These are phyloP conservation scores for Penicillium samsonianum DNA, from an alignment of 495 filamentous ascomycete genomes.

Conservation along the genomic window DNA sequence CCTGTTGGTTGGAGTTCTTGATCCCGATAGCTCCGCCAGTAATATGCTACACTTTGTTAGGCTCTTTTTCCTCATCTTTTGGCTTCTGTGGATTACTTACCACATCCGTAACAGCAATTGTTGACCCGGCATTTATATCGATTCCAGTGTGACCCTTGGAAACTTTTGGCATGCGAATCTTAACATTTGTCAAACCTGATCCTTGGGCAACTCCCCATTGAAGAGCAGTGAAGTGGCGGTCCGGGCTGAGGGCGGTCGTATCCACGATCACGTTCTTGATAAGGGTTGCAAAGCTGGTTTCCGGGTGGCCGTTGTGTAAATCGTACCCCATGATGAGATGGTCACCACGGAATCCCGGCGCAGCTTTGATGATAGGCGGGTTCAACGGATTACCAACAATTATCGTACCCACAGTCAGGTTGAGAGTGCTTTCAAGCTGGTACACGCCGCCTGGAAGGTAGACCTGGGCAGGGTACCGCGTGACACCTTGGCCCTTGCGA, in stretches of 20 bases:
- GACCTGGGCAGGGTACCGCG: conserved; percentile 51
- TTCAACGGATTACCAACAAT: conserved; percentile 46
- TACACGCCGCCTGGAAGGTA: conserved; percentile 54
- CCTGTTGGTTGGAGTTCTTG: conserved; percentile 52
- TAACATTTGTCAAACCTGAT: conserved; percentile 69
- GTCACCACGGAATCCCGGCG: conserved; percentile 31
- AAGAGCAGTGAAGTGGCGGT: conserved; percentile 39
- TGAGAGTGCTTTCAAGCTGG: conserved; percentile 38
- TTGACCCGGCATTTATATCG: conserved; percentile 43
- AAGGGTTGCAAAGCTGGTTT: conserved; percentile 44
- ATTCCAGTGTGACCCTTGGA: conserved; percentile 58
- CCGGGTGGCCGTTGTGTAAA: conserved; percentile 32
- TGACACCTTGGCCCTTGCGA: conserved; percentile 44
- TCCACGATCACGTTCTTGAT: conserved; percentile 48
- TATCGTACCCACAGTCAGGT: conserved; percentile 46
- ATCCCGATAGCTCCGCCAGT: conserved; percentile 52
- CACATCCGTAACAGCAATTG: conserved; percentile 49
- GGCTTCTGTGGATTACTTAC: conserved; percentile 31
- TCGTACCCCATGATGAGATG: conserved; percentile 40
- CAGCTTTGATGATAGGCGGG: conserved; percentile 39
- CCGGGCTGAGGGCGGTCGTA: conserved; percentile 31
- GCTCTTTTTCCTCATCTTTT: not conserved
- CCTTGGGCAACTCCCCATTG: conserved; percentile 72
- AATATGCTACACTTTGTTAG: conserved; percentile 40
- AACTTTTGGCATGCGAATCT: conserved; percentile 64